Evolutionary conservation across 768 basidiomycete species (phyloP), one percentile per base, ranked within the genome.

Genomic region (Termitomyces sp.): DNA sequence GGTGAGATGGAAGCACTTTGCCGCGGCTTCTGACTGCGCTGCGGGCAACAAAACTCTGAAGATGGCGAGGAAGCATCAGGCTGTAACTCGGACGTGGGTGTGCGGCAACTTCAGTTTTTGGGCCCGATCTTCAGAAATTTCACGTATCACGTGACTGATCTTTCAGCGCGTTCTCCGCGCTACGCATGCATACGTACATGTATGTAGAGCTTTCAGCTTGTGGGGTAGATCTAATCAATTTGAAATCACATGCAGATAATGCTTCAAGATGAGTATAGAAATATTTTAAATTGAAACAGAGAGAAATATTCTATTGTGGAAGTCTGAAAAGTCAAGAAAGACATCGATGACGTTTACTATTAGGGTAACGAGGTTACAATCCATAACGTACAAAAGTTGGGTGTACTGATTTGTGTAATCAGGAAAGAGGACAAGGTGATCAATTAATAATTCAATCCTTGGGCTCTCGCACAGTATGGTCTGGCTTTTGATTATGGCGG

Each of bases 61-160:
- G 70, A 60, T 77, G 73, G 63, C 77, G 70, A 44, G 78, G 77
- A 50, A 78, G 66, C 77, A 79, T 79, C 11, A 28, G 38, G 52
- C 26, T 54, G 53, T 38, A 45, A 49, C 17, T 43, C 23, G 33
- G 53, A 48, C 12, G 49, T 33, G 28, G 17, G 33, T n/a, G 49
- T 42, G 49, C 31, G 43, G 23, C 57, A 38, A 50, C 21, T 35
- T 35, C 12, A 45, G n/a, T 23, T 50, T 37, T 33, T 21, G 3
- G 31, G 15, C 21, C 26, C 38, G 53, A 57, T 58, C 56, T 17
- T 41, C 49, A 53, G 57, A 59, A 63, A 63, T 61, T 63, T 61
- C 54, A 44, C 14, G 33, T 7, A 41, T 61, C 62, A 63, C 62
- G 62, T 63, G 62, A 46, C 23, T 5, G 19, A 8, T 15, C 17